Conservation (phyloP, 2,329 filamentous ascomycete genomes). For the Alternaria alternata region DNA sequence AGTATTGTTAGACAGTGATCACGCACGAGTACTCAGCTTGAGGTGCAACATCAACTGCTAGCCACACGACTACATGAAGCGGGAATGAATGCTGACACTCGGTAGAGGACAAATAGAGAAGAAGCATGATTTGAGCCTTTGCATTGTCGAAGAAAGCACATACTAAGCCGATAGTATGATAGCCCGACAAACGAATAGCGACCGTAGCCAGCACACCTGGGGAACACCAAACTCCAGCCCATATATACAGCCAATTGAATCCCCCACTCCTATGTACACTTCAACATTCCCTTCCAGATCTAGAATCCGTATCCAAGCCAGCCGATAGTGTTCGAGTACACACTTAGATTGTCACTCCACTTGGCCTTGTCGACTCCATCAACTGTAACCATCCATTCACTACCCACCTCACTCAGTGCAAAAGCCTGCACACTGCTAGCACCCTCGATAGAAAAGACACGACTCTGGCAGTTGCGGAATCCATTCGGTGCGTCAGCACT, state of each 20-base stretch:
- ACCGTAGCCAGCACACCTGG: neutral
- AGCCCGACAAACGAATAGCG: neutral
- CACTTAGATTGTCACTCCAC: constrained; percentile 59
- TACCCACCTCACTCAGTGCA: constrained; percentile 59
- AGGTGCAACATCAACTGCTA: neutral
- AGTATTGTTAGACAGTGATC: neutral
- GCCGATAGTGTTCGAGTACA: constrained; percentile 48
- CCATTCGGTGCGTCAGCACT: constrained; percentile 38
- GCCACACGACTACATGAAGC: neutral
- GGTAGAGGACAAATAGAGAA: neutral
- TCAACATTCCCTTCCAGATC: too few relatives aligned
- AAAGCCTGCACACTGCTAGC: constrained; percentile 54
- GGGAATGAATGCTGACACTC: neutral
- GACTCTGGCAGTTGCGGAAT: constrained; percentile 56
- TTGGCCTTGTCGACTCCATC: constrained; percentile 55
- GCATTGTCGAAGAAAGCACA: neutral
- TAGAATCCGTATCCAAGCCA: constrained; percentile 46
- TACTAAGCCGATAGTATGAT: neutral
- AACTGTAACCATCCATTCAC: constrained; percentile 57
- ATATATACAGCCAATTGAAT: neutral
- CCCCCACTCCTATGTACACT: neutral
- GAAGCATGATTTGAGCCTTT: neutral
- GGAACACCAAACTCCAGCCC: neutral
- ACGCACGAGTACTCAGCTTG: neutral
- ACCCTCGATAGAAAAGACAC: constrained; percentile 61